Percentiles rank a stretch among this genome's conserved stretches.
These are phyloP conservation scores for Chaetomium sp. DNA, from an alignment of 2,329 filamentous ascomycete species.

Conservation along the genomic window DNA sequence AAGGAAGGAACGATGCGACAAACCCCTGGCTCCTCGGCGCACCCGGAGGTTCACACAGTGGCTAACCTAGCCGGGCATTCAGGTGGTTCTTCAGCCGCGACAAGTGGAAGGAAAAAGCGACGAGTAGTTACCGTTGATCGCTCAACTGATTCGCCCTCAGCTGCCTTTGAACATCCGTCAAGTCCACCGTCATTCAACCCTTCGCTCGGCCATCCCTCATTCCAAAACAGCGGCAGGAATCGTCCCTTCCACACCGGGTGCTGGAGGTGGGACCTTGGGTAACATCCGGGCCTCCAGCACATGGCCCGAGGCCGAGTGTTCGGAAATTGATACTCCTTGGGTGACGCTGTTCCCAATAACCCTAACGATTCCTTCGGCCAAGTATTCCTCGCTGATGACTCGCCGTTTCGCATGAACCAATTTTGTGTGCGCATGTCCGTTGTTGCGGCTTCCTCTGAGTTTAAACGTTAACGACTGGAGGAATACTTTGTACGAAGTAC, in stretches of 20 bases:
- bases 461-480: too few species aligned
- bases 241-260: slow-evolving; percentile 12
- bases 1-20: slow-evolving; percentile 10
- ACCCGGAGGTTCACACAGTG: slow-evolving; percentile 3
- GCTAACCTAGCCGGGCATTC: too few species aligned
- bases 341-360: slow-evolving; percentile 11
- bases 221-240: too few species aligned
- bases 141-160: too few species aligned
- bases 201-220: too few species aligned
- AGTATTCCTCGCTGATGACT: neutral
- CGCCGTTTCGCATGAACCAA: neutral
- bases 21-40: slow-evolving; percentile 8
- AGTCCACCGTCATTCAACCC: too few species aligned
- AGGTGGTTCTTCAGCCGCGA: too few species aligned
- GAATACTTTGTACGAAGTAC: neutral
- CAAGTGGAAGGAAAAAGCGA: too few species aligned
- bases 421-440: too few species aligned
- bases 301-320: slow-evolving; percentile 20
- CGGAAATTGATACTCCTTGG: slow-evolving; percentile 17
- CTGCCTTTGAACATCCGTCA: too few species aligned
- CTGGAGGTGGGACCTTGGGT: slow-evolving; percentile 15
- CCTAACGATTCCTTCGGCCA: slow-evolving; percentile 5
- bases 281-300: slow-evolving; percentile 14
- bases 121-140: too few species aligned
- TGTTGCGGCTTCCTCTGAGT: too few species aligned